phyloP scores from a whole-genome alignment of 768 basidiomycete genomes.

The Omphalotus guepiniiformis region DNA sequence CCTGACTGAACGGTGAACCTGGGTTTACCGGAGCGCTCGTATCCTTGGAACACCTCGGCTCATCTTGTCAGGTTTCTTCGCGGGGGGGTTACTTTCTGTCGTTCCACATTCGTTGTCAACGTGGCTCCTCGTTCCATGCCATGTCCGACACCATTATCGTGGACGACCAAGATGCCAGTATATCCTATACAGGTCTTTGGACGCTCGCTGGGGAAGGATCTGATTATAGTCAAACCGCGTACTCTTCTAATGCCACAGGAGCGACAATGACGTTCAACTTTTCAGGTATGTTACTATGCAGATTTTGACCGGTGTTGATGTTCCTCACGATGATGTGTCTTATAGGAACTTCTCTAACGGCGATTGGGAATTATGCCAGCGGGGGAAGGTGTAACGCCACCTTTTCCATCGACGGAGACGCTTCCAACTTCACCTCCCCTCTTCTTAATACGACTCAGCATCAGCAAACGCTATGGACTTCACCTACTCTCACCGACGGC shows the following conservation, averaged over 20 bases:
- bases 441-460: conserved; percentile 3
- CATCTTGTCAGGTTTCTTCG: too few species aligned
- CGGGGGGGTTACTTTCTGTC: neutral
- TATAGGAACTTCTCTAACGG: conserved; percentile 15
- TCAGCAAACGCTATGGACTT: conserved; percentile 17
- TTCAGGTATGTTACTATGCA: conserved; percentile 13
- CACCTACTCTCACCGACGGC: conserved; percentile 14
- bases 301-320: neutral
- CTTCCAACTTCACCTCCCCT: conserved; percentile 14
- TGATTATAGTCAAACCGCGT: conserved; percentile 18
- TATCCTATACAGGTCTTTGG: conserved; percentile 11
- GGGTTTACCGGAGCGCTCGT: too few species aligned
- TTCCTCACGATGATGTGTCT: neutral
- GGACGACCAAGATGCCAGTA: conserved; percentile 11
- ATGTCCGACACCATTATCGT: conserved; percentile 9
- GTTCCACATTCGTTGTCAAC: neutral
- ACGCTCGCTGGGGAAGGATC: conserved; percentile 3
- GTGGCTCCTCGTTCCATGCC: too few species aligned
- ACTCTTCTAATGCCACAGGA: conserved; percentile 13
- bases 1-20: too few species aligned
- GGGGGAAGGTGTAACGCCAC: conserved; percentile 15
- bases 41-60: too few species aligned
- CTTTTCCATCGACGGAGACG: conserved; percentile 16
- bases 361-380: conserved; percentile 15
- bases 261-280: conserved; percentile 19